Conservation (phyloP, 139 green algal genomes). For the Chlamydomonas applanata region DNA sequence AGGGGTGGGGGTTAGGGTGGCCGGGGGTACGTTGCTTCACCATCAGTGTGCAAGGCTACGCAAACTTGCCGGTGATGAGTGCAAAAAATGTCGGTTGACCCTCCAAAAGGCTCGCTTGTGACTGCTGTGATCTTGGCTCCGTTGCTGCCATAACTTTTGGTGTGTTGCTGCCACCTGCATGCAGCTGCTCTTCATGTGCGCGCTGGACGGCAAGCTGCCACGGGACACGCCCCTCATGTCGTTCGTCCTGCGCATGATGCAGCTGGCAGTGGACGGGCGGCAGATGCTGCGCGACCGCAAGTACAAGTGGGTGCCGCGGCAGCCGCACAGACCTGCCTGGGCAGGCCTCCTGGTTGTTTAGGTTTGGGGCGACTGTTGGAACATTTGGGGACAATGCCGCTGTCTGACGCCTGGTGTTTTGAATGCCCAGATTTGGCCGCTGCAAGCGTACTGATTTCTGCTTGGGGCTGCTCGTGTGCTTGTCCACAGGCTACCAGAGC, state of each 20-base stretch:
- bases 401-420: too few relatives aligned
- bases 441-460: too few relatives aligned
- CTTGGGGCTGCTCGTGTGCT: background rate
- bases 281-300: conserved; percentile 39
- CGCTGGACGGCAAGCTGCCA: conserved; percentile 38
- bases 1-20: background rate
- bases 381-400: background rate
- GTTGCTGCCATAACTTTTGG: background rate
- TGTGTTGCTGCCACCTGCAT: background rate
- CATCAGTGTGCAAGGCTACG: background rate
- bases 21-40: background rate
- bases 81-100: background rate
- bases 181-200: conserved; percentile 48
- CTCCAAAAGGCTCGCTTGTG: too few relatives aligned
- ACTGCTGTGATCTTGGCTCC: too few relatives aligned
- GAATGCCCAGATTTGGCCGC: background rate
- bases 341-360: background rate
- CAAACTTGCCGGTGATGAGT: background rate
- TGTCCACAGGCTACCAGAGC: conserved; percentile 24
- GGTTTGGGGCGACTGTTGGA: background rate
- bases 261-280: conserved; percentile 42
- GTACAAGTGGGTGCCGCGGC: conserved; percentile 23
- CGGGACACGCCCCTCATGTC: conserved; percentile 44
- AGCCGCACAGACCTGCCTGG: background rate
- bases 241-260: conserved; percentile 68